Conservation (phyloP, 2,329 filamentous ascomycete genomes). For the Aspergillus proliferans region DNA sequence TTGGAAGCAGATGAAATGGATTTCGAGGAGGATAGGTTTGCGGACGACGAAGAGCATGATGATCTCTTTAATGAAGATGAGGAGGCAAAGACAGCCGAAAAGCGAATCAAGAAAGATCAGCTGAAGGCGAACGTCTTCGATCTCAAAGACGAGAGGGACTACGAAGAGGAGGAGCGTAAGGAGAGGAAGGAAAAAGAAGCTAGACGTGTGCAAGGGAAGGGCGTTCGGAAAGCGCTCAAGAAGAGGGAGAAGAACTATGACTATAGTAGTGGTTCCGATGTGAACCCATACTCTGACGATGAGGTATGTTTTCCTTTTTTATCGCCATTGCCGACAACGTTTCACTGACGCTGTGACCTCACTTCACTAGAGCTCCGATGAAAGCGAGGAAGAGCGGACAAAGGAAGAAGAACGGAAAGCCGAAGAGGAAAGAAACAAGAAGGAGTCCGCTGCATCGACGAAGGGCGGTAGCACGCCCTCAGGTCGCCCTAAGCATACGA, state of each 20-base stretch:
- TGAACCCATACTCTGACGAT: slow-evolving; percentile 51
- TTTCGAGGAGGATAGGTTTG: slow-evolving; percentile 68
- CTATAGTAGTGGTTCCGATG: slow-evolving; percentile 66
- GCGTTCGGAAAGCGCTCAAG: slow-evolving; percentile 70
- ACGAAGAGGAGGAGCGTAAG: slow-evolving; percentile 62
- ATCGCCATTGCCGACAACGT: slow-evolving; percentile 18
- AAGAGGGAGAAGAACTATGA: slow-evolving; percentile 82
- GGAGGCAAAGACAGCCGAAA: slow-evolving; percentile 65
- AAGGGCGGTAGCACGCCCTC: slow-evolving; percentile 67
- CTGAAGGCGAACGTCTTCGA: slow-evolving; percentile 85
- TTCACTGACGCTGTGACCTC: slow-evolving; percentile 3
- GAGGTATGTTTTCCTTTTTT: slow-evolving; percentile 34
- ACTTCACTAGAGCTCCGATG: slow-evolving; percentile 48
- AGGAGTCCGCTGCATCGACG: slow-evolving; percentile 52
- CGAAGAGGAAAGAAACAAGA: slow-evolving; percentile 49
- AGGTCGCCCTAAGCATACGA: slow-evolving; percentile 49
- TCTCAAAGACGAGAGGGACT: slow-evolving; percentile 62
- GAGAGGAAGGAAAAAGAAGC: slow-evolving; percentile 60
- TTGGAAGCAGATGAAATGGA: slow-evolving; percentile 61
- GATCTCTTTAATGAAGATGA: slow-evolving; percentile 78
- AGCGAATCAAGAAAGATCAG: slow-evolving; percentile 70
- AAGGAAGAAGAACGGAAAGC: slow-evolving; percentile 57
- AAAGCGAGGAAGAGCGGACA: slow-evolving; percentile 59
- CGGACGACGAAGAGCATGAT: slow-evolving; percentile 77
- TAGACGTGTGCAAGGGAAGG: slow-evolving; percentile 66